These are phyloP conservation scores for Iberis pinnata DNA, from an alignment of 345 rosid species.

Conservation along the genomic window DNA sequence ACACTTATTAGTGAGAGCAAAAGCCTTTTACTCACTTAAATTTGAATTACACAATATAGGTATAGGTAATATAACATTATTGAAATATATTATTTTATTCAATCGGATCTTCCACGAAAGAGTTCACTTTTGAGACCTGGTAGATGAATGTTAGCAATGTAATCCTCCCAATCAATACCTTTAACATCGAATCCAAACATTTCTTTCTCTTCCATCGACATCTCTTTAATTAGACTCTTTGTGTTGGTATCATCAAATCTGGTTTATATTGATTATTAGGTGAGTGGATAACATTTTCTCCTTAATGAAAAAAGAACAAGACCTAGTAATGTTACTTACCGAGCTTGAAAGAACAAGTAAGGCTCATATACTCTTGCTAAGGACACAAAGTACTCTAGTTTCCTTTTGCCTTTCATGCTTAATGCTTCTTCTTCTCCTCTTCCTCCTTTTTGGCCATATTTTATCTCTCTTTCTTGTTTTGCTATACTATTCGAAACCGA, in stretches of 20 bases:
- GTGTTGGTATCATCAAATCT: no score
- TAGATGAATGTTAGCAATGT: constrained; percentile 31
- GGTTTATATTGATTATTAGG: neutral
- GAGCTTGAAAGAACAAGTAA: constrained; percentile 18
- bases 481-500: constrained; percentile 1
- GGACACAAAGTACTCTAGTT: constrained; percentile 12
- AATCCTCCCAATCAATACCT: constrained; percentile 36
- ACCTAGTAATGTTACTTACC: constrained; percentile 10
- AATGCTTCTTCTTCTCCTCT: neutral
- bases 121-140: constrained; percentile 24
- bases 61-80: no score
- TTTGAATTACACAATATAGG: no score
- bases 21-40: no score
- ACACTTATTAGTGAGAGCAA: no score
- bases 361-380: constrained; percentile 19
- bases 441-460: no score
- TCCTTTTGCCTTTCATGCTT: constrained; percentile 10
- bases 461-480: constrained; percentile 4
- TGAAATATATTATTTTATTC: no score
- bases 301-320: no score
- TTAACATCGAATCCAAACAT: constrained; percentile 27
- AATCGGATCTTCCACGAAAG: neutral
- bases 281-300: no score
- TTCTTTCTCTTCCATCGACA: constrained; percentile 33
- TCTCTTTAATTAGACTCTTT: constrained; percentile 21